Base-by-base conservation (phyloP, 2,329 filamentous ascomycete genomes). In the Aureobasidium melanogenum region DNA sequence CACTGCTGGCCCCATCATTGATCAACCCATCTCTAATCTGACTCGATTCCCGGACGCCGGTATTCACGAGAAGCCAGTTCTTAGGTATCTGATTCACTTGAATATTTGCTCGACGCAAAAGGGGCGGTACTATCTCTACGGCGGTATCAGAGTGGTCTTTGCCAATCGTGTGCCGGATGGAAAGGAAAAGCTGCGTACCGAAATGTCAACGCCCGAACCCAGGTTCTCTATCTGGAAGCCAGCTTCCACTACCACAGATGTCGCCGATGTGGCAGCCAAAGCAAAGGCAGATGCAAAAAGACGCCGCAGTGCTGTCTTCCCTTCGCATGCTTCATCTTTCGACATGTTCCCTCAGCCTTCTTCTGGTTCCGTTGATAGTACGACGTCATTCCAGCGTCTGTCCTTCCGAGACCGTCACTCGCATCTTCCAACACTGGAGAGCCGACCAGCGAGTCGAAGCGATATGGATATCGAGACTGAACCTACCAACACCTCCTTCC, bases 81-180 rank as follows among this genome's bases (percentile, higher is more conserved):
- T 99, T 39, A 85, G 94, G 56, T 97, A 99, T 73, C 81, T 99
- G 19, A 85, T 96, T 59, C 94, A 99, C 70, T 71, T 99, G 55
- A 91, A 97, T 71, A 94, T 99, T 62, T 97, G 93, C 74, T 93
- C 88, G 68, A 88, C 91, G 0, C 84, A 87, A 0, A 88, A 87
- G 65, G 91, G 89, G 6, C 85, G 92, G 14, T 96, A 87, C 72
- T 97, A 91, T 68, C 79, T 99, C 6, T 94, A 97, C 77, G 95
- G 94, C 69, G 91, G 85, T 67, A 88, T 97, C 62, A 86, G 94
- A 15, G 90, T 97, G 38, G 93, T 99, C 3, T 99, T 99, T 72
- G 94, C 94, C 59, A 97, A 97, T 71, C 85, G 94, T 28, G 93
- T 97, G 0, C 93, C 94, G 0, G 94, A 97, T 68, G 93, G 91